Percentiles rank a stretch among this genome's conserved stretches.
Conservation (phyloP, 495 filamentous ascomycete species). For the Penicillium soppii region DNA sequence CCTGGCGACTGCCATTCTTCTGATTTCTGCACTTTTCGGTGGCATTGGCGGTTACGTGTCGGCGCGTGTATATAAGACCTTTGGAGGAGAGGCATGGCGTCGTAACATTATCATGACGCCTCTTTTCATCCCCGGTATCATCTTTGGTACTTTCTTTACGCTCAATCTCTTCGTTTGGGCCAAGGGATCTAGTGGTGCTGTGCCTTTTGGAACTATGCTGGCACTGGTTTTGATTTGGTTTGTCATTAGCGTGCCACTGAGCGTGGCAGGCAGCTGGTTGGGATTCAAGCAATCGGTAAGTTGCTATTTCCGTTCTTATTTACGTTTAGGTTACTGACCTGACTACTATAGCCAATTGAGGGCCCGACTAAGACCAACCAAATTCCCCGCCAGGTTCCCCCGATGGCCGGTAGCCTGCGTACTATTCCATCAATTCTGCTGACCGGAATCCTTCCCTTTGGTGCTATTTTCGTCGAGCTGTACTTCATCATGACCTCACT, state of each 20-base stretch:
- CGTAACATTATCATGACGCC: conserved; percentile 87
- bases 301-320: background rate
- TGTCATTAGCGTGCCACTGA: conserved; percentile 88
- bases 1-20: conserved; percentile 83
- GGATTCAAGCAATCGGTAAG: conserved; percentile 69
- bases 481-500: conserved; percentile 98
- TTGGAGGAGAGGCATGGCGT: conserved; percentile 92
- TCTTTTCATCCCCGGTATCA: conserved; percentile 77
- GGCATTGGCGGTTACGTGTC: conserved; percentile 93
- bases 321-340: conserved; percentile 9
- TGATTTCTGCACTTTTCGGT: conserved; percentile 90
- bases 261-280: conserved; percentile 87
- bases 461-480: conserved; percentile 94
- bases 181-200: conserved; percentile 83
- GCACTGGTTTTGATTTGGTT: conserved; percentile 94
- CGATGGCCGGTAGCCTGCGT: conserved; percentile 73
- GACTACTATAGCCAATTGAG: conserved; percentile 49
- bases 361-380: conserved; percentile 93
- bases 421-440: conserved; percentile 84
- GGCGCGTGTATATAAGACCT: conserved; percentile 84
- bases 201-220: conserved; percentile 96
- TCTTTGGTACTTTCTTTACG: conserved; percentile 87
- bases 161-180: conserved; percentile 96
- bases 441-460: conserved; percentile 89
- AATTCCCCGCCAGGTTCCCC: conserved; percentile 94